These are phyloP conservation scores for Musa schizocarpa DNA, from an alignment of 176 grass and related monocot species.

Conservation along the genomic window DNA sequence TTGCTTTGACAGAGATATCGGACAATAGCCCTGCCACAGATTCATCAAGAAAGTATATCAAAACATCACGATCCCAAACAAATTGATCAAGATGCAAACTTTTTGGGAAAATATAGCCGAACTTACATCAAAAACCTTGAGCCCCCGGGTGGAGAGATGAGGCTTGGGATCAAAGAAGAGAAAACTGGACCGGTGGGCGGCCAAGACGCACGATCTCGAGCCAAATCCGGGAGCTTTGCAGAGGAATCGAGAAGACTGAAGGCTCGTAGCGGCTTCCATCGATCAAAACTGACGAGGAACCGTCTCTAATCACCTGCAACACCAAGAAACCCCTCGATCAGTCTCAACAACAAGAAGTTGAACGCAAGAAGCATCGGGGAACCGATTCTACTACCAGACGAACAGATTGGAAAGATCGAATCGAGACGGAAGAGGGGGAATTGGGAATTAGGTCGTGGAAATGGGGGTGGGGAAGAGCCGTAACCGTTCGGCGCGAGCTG, in stretches of 20 bases:
- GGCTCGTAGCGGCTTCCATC: conserved; percentile 44
- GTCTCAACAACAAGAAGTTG: background rate
- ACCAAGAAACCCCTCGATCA: background rate
- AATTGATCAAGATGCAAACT: background rate
- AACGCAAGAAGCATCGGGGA: background rate
- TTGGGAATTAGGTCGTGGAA: background rate
- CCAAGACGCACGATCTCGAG: conserved; percentile 12
- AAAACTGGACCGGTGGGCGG: conserved; percentile 16
- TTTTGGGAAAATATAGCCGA: background rate
- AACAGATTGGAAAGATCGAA: background rate
- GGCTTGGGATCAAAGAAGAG: conserved; percentile 28
- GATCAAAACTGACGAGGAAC: conserved; percentile 5
- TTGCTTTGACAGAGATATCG: conserved; percentile 18
- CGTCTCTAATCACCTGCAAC: background rate
- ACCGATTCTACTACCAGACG: background rate
- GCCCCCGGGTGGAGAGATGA: conserved; percentile 25
- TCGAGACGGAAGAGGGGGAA: background rate
- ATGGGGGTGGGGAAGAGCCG: background rate
- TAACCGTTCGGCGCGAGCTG: background rate
- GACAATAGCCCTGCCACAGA: conserved; percentile 32
- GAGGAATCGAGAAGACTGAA: conserved; percentile 46
- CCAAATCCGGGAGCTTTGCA: conserved; percentile 27
- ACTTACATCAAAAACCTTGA: conserved; percentile 40
- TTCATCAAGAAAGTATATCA: background rate
- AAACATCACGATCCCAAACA: background rate